phyloP scores from a whole-genome alignment of 306 rosid species.

The Glycine soja region DNA sequence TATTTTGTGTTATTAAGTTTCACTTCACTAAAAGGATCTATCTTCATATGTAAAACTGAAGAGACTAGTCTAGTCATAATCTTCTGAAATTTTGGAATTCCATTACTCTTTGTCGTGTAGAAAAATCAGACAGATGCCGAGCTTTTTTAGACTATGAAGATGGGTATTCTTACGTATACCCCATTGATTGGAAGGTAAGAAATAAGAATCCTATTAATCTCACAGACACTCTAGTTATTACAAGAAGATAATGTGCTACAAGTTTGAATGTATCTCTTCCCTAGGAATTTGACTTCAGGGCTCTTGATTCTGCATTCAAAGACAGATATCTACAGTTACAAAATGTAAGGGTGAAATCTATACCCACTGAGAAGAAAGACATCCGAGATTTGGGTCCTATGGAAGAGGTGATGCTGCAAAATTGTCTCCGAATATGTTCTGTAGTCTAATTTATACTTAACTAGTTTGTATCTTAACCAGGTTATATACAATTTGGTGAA shows the following conservation, averaged over 20 bases:
- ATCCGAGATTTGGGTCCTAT: constrained; percentile 88
- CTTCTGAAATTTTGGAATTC: constrained; percentile 27
- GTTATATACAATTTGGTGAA: constrained; percentile 71
- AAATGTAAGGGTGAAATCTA: constrained; percentile 88
- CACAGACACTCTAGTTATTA: constrained; percentile 6
- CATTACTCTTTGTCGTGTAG: constrained; percentile 50
- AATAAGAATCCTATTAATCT: constrained; percentile 46
- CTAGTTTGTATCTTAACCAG: constrained; percentile 52
- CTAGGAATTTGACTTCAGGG: constrained; percentile 93
- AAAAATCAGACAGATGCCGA: constrained; percentile 65
- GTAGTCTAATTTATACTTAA: constrained; percentile 24
- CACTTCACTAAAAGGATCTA: not conserved
- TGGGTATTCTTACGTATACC: constrained; percentile 90
- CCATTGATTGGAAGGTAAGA: constrained; percentile 92
- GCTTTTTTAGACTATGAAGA: constrained; percentile 81
- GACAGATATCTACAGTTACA: constrained; percentile 82
- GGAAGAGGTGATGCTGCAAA: constrained; percentile 69
- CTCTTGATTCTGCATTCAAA: constrained; percentile 96
- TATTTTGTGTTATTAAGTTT: not conserved
- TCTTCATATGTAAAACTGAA: constrained; percentile 3
- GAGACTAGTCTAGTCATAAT: not conserved
- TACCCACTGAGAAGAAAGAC: constrained; percentile 87
- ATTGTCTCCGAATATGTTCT: not conserved
- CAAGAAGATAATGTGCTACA: not conserved
- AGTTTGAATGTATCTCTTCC: constrained; percentile 20